Percentiles rank a stretch among this genome's conserved stretches.
phyloP scores from a whole-genome alignment of 2,329 filamentous ascomycete genomes.

The Phaeosphaeriaceae sp. region DNA sequence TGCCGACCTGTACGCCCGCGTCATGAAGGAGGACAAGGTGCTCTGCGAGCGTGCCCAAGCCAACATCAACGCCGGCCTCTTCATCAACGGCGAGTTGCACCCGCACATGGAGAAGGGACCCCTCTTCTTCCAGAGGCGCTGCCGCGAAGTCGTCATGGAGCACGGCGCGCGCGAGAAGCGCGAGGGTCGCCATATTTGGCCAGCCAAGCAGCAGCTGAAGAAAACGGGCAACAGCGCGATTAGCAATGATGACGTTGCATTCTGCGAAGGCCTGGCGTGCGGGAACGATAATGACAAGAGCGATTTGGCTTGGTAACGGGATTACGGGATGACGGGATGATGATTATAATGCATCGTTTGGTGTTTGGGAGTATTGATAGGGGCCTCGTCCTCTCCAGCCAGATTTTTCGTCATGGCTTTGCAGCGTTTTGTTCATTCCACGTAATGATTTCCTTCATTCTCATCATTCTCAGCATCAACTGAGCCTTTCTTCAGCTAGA shows the following conservation, averaged over 20 bases:
- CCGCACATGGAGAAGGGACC: constrained; percentile 67
- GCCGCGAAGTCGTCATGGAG: constrained; percentile 57
- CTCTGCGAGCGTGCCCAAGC: constrained; percentile 66
- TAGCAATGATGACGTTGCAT: constrained; percentile 35
- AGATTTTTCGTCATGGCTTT: not conserved
- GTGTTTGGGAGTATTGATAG: constrained; percentile 26
- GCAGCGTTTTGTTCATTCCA: constrained; percentile 4
- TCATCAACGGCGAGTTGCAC: constrained; percentile 69
- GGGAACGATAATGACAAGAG: constrained; percentile 36
- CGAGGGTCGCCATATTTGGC: constrained; percentile 60
- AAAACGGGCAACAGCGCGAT: constrained; percentile 21
- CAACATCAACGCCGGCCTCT: constrained; percentile 68
- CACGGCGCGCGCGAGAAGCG: constrained; percentile 58
- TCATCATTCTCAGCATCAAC: no score
- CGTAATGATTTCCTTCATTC: not conserved
- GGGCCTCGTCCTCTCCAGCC: constrained; percentile 20
- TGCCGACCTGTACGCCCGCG: constrained; percentile 66
- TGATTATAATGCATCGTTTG: constrained; percentile 22
- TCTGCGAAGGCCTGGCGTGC: constrained; percentile 36
- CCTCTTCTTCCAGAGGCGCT: constrained; percentile 62
- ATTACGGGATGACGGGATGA: constrained; percentile 5
- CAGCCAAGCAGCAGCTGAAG: constrained; percentile 50
- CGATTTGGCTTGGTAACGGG: constrained; percentile 30
- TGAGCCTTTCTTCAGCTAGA: not conserved
- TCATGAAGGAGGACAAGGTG: constrained; percentile 70